phyloP scores from a whole-genome alignment of 1,284 basidiomycete species.

The Cutaneotrichosporon cyanovorans region DNA sequence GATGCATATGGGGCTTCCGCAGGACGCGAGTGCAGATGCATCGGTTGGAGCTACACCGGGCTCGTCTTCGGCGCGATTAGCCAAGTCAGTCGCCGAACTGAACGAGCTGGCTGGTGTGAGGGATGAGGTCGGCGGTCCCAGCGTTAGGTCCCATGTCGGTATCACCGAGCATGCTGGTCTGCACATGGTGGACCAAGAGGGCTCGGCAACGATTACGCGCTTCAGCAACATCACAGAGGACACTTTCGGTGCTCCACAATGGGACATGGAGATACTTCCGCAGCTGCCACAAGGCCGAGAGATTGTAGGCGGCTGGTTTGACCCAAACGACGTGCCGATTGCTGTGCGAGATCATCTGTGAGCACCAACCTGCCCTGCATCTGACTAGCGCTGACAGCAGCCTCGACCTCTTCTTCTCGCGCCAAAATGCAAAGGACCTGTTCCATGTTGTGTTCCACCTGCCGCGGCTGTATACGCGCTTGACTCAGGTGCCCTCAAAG shows the following conservation, averaged over 20 bases:
- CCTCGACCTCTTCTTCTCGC: conserved; percentile 24
- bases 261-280: conserved; percentile 12
- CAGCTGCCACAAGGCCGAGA: conserved; percentile 14
- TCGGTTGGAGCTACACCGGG: too few species aligned
- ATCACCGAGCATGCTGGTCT: neutral
- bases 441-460: conserved; percentile 17
- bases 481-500: conserved; percentile 21
- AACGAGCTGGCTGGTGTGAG: too few species aligned
- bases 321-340: conserved; percentile 30
- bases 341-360: conserved; percentile 31
- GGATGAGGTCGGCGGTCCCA: too few species aligned
- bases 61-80: too few species aligned
- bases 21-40: too few species aligned
- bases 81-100: too few species aligned
- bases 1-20: too few species aligned
- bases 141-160: neutral
- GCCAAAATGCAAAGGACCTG: conserved; percentile 7
- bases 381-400: conserved; percentile 15
- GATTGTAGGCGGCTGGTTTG: conserved; percentile 32
- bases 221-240: neutral
- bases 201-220: too few species aligned
- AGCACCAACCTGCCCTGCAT: conserved; percentile 2
- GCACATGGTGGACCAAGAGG: neutral
- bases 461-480: conserved; percentile 23
- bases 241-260: neutral